Base-by-base conservation (phyloP, 148 eudicot genomes). In the Hydrangea macrophylla region DNA sequence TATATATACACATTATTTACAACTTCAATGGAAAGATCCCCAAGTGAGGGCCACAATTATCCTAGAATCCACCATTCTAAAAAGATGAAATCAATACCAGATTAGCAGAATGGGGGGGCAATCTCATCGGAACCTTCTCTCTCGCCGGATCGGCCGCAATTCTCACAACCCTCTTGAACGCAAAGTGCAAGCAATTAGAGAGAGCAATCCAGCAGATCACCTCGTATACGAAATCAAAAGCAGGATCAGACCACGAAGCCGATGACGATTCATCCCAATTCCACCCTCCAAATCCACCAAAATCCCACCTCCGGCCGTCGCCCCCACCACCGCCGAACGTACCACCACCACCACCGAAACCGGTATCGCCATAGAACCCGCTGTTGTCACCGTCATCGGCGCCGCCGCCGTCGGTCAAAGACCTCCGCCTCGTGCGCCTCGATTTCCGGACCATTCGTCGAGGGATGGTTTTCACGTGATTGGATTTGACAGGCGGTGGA, bases 141-240 rank as follows among this genome's bases (percentile, higher is more conserved):
- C 87, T 78, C 11, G 75, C 75, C 11, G 71, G 55, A 70, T 79
- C 86, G 25, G 76, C 62, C 6, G 75, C 65, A 61, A 81, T 69
- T 33, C 85, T 72, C 36, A 83, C 70, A 50, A 85, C 75, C 67
- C 74, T 85, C 69, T 85, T 82, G 24, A 82, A 73, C 37, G 96
- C 86, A 51, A 85, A 90, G 64, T 77, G 90, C 80, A 90, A 73
- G 77, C 92, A 90, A 78, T 87, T 85, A 1, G 92, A 83, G 69
- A 88, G 76, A 7, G 84, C 89, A 60, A 87, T 80, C 92, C 90
- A 90, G 42, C 81, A 73, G 31, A 90, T 65, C 39, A 87, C 85
- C 76, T 78, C 88, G 32, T 85, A 90, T 0, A 90, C 88, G 24
- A 85, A 77, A 77, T 90, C 88, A 53, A 87, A 90, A 7, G 90